Evolutionary conservation across 2,329 filamentous ascomycete genomes (phyloP).

Genomic region (Cadophora sp.): DNA sequence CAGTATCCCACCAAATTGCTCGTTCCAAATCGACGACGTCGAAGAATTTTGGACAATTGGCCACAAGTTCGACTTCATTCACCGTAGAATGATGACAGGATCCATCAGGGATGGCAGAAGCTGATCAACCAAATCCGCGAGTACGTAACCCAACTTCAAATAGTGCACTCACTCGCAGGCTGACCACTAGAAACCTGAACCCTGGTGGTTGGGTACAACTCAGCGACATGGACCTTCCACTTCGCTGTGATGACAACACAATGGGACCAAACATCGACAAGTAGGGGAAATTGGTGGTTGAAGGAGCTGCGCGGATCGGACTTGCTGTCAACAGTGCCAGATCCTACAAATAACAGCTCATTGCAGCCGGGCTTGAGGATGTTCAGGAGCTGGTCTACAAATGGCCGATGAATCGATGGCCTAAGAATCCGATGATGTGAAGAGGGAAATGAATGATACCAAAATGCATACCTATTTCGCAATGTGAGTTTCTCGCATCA

Average conservation of each 20-base stretch:
- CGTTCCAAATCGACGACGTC: background rate
- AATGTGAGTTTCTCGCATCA: background rate
- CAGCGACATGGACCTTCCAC: background rate
- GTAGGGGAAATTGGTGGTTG: background rate
- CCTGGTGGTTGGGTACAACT: background rate
- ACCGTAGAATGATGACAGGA: background rate
- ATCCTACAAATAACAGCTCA: background rate
- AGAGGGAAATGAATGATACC: slow-evolving; percentile 44
- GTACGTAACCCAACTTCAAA: background rate
- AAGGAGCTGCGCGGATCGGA: background rate
- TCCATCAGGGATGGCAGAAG: background rate
- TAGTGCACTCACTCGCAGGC: background rate
- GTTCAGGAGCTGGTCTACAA: slow-evolving; percentile 52
- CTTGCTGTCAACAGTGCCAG: background rate
- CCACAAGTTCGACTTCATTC: background rate
- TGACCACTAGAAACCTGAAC: background rate
- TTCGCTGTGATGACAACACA: background rate
- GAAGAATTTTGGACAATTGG: background rate
- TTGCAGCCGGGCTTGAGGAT: slow-evolving; percentile 9
- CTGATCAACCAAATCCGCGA: background rate
- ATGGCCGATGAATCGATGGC: slow-evolving; percentile 58
- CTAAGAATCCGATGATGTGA: slow-evolving; percentile 50
- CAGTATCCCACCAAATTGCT: background rate
- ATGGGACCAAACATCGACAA: background rate
- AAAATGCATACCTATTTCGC: slow-evolving; percentile 43